Base-by-base conservation (phyloP, 2,329 filamentous ascomycete species). In the Aquanectria penicillioides region DNA sequence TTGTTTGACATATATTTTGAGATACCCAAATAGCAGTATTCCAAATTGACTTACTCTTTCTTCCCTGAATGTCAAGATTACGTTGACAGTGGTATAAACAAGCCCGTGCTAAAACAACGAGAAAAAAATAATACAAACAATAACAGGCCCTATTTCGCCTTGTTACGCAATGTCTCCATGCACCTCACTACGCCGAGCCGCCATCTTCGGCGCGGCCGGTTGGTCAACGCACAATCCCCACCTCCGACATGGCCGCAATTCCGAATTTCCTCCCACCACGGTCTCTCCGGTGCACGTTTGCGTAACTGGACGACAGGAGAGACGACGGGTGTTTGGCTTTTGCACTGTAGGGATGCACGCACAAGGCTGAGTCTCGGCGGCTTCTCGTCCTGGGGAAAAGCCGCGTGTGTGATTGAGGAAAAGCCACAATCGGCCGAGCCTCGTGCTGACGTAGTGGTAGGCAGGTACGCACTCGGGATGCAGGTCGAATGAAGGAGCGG, bases 21-120 rank as follows among this genome's bases (percentile, higher is more conserved):
- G 62, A 68, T 63, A 66, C 49, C 57, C 44, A 62, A 28, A 38
- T 40, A 31, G 49, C 38, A 59, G 52, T 25, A 54, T 47, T 43
- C 33, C 28, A 31, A 15, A 22, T 15, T 46, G 22, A 33, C 29
- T 33, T 13, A 29, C 38, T 26, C 38, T n/a, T n/a, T n/a, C n/a
- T n/a, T n/a, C n/a, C n/a, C n/a, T n/a, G n/a, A n/a, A n/a, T n/a
- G n/a, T n/a, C n/a, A n/a, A n/a, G n/a, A n/a, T n/a, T n/a, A n/a
- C n/a, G n/a, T n/a, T n/a, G n/a, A n/a, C n/a, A n/a, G n/a, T n/a
- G n/a, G n/a, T n/a, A n/a, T n/a, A n/a, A 43, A 28, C 9, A 11
- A 46, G 20, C 26, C 11, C 15, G 9, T 20, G 6, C 20, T 22
- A 20, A 15, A 9, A n/a, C 18, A 22, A 41, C 20, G 15, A 26